phyloP scores from a whole-genome alignment of 768 basidiomycete species.

The Phanerochaete sordida region DNA sequence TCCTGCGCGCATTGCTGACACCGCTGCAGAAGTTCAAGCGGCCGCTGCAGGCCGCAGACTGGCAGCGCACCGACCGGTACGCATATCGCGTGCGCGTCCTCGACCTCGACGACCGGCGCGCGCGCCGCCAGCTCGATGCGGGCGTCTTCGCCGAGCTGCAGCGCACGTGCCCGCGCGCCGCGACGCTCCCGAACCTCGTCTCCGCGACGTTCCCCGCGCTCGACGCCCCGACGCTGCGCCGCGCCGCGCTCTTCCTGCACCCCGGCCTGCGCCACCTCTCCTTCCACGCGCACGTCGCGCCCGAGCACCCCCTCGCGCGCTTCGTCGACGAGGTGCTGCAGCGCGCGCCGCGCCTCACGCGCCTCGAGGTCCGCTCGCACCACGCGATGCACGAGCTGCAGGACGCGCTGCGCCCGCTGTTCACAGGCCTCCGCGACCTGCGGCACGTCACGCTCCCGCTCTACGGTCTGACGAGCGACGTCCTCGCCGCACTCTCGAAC shows the following conservation, averaged over 20 bases:
- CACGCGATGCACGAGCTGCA: conserved; percentile 40
- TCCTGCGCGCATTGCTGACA: background rate
- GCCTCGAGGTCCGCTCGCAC: conserved; percentile 42
- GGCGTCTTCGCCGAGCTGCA: conserved; percentile 48
- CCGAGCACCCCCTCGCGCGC: conserved; percentile 23
- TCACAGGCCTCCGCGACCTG: conserved; percentile 39
- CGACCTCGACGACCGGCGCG: conserved; percentile 18
- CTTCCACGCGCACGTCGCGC: conserved; percentile 27
- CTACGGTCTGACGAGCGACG: conserved; percentile 43
- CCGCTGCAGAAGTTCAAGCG: conserved; percentile 24
- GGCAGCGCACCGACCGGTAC: conserved; percentile 54
- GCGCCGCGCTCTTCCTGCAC: conserved; percentile 55
- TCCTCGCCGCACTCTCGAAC: conserved; percentile 44
- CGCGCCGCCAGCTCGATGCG: conserved; percentile 9
- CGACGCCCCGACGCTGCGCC: conserved; percentile 21
- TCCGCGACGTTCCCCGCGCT: conserved; percentile 43
- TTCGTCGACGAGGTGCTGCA: conserved; percentile 34
- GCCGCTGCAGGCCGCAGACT: conserved; percentile 45
- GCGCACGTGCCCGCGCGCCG: conserved; percentile 46
- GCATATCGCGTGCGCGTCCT: conserved; percentile 22
- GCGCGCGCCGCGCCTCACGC: conserved; percentile 43
- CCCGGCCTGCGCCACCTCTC: conserved; percentile 37
- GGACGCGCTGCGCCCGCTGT: conserved; percentile 33
- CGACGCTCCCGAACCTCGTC: conserved; percentile 54
- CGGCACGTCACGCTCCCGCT: conserved; percentile 47